Evolutionary conservation across 1,139 yeast genomes (phyloP), one percentile per base, ranked within the genome.

Genomic region (Candida smagusa): DNA sequence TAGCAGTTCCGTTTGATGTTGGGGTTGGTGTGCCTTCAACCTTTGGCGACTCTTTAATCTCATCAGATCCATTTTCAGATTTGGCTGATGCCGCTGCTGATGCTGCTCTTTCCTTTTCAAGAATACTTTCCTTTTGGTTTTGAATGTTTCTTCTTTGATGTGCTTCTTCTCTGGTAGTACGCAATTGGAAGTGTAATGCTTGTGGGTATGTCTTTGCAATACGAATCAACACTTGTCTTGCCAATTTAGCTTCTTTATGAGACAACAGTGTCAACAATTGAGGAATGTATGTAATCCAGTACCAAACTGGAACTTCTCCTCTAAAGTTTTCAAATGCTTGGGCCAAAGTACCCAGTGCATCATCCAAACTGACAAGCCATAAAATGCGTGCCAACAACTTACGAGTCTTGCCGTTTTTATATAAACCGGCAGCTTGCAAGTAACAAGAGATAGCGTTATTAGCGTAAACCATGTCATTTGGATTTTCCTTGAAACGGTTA

Each of bases 221-320:
- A 52, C 95, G 76, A 35, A 89, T 84, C 56, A 94, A 74, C 35
- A 94, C 84, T 53, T 84, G 92, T 45, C 95, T 81, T 1, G 92
- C 96, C 58, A 88, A 72, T 40, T 81, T 75, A 0, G 96, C 97
- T 58, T 94, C 98, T 50, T 81, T 84, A 49, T 89, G 95, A 3
- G 97, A 85, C 46, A 94, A 71, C 0, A 96, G 84, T 0, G 96
- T 84, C 52, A 94, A 71, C 44, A 94, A 71, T 61, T 94, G 98
- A 3, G 98, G 98, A 50, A 94, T 89, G 52, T 85, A 92, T 0
- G 97, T 88, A 31, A 92, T 88, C 98, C 98, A 94, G 57, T 92
- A 92, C 99, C 99, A 94, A 3, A 90, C 96, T 8, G 98, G 97
- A 32, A 88, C 90, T 47, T 94, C 99, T 13, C 98, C 97, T 46